phyloP scores from a whole-genome alignment of 2,329 filamentous ascomycete species.

The Bipolaris zeicola region DNA sequence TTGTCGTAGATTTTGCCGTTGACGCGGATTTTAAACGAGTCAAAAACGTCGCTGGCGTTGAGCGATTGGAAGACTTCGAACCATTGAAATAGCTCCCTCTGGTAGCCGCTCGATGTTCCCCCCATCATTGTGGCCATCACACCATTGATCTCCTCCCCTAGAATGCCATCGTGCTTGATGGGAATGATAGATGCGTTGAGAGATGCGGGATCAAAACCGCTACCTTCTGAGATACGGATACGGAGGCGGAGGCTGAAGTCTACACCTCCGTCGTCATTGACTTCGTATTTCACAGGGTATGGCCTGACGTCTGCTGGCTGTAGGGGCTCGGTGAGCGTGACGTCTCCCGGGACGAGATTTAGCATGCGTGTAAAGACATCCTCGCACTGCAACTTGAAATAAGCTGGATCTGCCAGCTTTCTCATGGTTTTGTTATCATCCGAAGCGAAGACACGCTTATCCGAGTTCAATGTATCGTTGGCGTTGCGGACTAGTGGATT shows the following conservation, averaged over 20 bases:
- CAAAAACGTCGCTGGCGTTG: slow-evolving; percentile 1
- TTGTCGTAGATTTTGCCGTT: slow-evolving; percentile 13
- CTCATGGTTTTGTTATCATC: slow-evolving; percentile 43
- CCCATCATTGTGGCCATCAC: background rate
- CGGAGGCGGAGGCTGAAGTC: slow-evolving; percentile 25
- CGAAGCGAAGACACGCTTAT: slow-evolving; percentile 39
- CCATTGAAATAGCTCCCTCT: slow-evolving; percentile 10
- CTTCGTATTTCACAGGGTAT: slow-evolving; percentile 20
- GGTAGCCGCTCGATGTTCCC: slow-evolving; percentile 11
- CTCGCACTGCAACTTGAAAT: slow-evolving; percentile 27
- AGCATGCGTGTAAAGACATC: slow-evolving; percentile 28
- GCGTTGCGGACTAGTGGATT: slow-evolving; percentile 34
- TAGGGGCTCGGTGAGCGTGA: slow-evolving; percentile 26
- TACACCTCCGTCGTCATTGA: slow-evolving; percentile 18
- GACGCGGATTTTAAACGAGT: slow-evolving; percentile 15
- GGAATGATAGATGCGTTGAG: slow-evolving; percentile 12
- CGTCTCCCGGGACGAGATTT: slow-evolving; percentile 26
- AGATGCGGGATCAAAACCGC: slow-evolving; percentile 5
- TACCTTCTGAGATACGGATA: slow-evolving; percentile 17
- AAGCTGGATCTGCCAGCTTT: slow-evolving; percentile 26
- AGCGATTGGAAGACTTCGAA: slow-evolving; percentile 12
- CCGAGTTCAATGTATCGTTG: slow-evolving; percentile 40
- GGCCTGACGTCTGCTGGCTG: slow-evolving; percentile 24
- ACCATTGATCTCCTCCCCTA: background rate
- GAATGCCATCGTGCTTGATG: slow-evolving; percentile 1